These are phyloP conservation scores for Oryza longistaminata DNA, from an alignment of 176 grass and related monocot genomes.

Conservation along the genomic window DNA sequence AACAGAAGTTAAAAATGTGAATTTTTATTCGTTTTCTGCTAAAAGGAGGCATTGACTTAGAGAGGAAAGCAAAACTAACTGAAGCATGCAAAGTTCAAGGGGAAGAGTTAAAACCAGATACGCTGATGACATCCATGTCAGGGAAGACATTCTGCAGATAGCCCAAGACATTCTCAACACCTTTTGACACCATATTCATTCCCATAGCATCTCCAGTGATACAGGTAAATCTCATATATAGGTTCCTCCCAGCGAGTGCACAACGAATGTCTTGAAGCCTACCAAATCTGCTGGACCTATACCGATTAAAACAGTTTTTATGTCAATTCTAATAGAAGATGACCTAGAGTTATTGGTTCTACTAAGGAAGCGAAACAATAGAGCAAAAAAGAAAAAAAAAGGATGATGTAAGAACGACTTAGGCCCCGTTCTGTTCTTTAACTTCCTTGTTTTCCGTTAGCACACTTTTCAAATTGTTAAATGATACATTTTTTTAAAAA, in stretches of 20 bases:
- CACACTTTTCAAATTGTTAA: too few species aligned
- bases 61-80: background rate
- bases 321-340: slow-evolving; percentile 26
- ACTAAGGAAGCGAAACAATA: background rate
- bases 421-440: too few species aligned
- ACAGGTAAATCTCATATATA: slow-evolving; percentile 71
- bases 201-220: slow-evolving; percentile 93
- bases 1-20: background rate
- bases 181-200: slow-evolving; percentile 93
- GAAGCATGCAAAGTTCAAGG: slow-evolving; percentile 19
- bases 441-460: too few species aligned
- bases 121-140: slow-evolving; percentile 76
- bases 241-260: slow-evolving; percentile 78
- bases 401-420: background rate
- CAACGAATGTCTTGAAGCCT: slow-evolving; percentile 67
- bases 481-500: too few species aligned
- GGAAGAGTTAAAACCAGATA: slow-evolving; percentile 64
- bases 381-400: background rate
- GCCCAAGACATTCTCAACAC: slow-evolving; percentile 77
- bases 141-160: slow-evolving; percentile 61
- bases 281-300: slow-evolving; percentile 81
- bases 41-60: slow-evolving; percentile 15
- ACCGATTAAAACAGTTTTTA: slow-evolving; percentile 11
- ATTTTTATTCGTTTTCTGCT: background rate
- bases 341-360: background rate